Evolutionary conservation across 208 protist genomes (phyloP).

Genomic region (Crithidia bombi): DNA sequence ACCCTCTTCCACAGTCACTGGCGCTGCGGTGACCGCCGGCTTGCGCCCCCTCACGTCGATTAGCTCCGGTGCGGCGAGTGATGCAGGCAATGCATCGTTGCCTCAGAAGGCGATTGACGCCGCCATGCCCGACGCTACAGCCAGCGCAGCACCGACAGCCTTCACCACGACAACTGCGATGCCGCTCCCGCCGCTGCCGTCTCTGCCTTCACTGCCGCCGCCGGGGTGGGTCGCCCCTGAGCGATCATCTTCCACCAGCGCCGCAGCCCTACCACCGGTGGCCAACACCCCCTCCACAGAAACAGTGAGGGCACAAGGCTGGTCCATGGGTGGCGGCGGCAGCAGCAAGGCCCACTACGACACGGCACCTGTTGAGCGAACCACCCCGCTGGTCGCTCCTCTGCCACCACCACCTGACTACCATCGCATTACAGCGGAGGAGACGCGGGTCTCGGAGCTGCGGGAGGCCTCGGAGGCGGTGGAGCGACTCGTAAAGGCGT

Average conservation of each 20-base stretch:
- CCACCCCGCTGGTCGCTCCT: slow-evolving; percentile 24
- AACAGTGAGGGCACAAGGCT: not conserved
- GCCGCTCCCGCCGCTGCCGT: not conserved
- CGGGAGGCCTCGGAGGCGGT: slow-evolving; percentile 86
- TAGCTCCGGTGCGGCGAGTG: not conserved
- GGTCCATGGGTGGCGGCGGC: not conserved
- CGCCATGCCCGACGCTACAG: not conserved
- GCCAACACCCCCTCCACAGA: not conserved
- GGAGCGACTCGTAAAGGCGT: slow-evolving; percentile 80
- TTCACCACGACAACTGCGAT: not conserved
- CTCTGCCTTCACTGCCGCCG: slow-evolving; percentile 27
- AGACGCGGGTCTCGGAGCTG: slow-evolving; percentile 60
- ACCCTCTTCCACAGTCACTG: not conserved
- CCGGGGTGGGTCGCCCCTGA: slow-evolving; percentile 24
- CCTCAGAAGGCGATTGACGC: not conserved
- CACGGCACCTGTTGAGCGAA: not conserved
- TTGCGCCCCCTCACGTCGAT: not conserved
- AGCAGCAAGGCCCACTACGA: not conserved
- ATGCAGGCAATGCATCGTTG: not conserved
- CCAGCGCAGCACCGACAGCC: not conserved
- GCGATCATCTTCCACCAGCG: too few species aligned
- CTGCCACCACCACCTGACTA: slow-evolving; percentile 40
- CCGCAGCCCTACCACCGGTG: not conserved
- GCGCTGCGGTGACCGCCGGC: not conserved
- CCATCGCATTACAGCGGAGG: slow-evolving; percentile 17